Evolutionary conservation across 768 basidiomycete species (phyloP).

Genomic region (Galerina marginata): DNA sequence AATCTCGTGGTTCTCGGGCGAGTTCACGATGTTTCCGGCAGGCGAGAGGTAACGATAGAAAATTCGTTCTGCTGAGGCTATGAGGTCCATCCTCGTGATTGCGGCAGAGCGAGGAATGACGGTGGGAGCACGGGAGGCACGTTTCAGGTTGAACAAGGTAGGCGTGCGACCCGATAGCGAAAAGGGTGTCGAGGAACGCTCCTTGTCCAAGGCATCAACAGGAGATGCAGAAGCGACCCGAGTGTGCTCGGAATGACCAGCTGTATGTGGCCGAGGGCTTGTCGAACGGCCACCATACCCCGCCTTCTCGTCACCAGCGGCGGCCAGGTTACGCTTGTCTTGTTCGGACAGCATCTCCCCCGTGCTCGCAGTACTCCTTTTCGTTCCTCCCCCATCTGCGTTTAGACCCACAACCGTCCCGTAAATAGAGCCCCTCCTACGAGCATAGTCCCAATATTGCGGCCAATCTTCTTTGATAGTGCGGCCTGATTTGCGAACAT

Average conservation of each 20-base stretch:
- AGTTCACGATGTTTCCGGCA: conserved; percentile 73
- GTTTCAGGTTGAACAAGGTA: conserved; percentile 74
- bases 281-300: conserved; percentile 54
- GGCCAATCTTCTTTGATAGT: conserved; percentile 98
- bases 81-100: conserved; percentile 87
- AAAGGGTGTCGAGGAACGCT: conserved; percentile 81
- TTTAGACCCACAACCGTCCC: conserved; percentile 84
- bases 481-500: conserved; percentile 92
- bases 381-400: conserved; percentile 57
- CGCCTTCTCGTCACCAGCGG: conserved; percentile 50
- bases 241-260: conserved; percentile 47
- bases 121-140: conserved; percentile 89
- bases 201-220: conserved; percentile 41
- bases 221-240: conserved; percentile 57
- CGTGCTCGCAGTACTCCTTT: conserved; percentile 86
- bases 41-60: conserved; percentile 93
- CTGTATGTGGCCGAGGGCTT: conserved; percentile 55
- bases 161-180: conserved; percentile 77
- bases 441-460: conserved; percentile 95
- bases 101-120: conserved; percentile 91
- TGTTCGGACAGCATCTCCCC: conserved; percentile 70
- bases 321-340: conserved; percentile 69
- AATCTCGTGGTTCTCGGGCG: conserved; percentile 94
- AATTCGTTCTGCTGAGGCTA: conserved; percentile 95
- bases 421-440: conserved; percentile 91